Conservation (phyloP, 2,329 filamentous ascomycete genomes). For the Phyllachora maydis region DNA sequence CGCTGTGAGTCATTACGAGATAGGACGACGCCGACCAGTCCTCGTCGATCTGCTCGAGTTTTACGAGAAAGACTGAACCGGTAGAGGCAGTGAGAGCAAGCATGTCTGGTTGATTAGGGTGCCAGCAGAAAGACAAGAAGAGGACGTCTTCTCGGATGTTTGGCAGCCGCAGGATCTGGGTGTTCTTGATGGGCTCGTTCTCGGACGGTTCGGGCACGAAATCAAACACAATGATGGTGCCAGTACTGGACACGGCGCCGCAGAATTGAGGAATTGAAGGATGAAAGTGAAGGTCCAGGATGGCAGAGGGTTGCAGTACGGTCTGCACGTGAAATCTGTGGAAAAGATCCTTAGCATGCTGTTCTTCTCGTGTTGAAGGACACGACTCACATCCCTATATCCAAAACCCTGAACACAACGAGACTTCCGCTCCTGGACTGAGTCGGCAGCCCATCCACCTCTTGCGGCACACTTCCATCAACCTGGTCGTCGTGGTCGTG, state of each 20-base stretch:
- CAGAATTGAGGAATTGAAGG: conserved; percentile 32
- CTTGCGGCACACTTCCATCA: conserved; percentile 4
- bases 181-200: conserved; percentile 13
- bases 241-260: conserved; percentile 61
- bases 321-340: conserved; percentile 35
- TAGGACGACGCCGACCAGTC: conserved; percentile 12
- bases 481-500: no score
- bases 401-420: conserved; percentile 38
- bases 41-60: conserved; percentile 19
- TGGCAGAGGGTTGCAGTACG: conserved; percentile 43
- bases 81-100: conserved; percentile 54
- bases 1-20: conserved; percentile 23
- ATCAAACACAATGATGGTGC: conserved; percentile 42
- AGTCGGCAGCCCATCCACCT: conserved; percentile 11
- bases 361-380: background rate
- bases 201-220: conserved; percentile 18
- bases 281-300: conserved; percentile 74
- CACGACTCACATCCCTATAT: conserved; percentile 30
- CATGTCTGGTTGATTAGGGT: conserved; percentile 29
- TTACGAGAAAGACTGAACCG: conserved; percentile 38
- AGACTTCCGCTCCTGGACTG: conserved; percentile 58
- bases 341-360: conserved; percentile 4
- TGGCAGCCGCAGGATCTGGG: conserved; percentile 22
- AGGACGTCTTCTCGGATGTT: conserved; percentile 36
- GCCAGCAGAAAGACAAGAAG: conserved; percentile 56